Base-by-base conservation (phyloP, 2,329 filamentous ascomycete genomes). In the Metarhizium robertsii region DNA sequence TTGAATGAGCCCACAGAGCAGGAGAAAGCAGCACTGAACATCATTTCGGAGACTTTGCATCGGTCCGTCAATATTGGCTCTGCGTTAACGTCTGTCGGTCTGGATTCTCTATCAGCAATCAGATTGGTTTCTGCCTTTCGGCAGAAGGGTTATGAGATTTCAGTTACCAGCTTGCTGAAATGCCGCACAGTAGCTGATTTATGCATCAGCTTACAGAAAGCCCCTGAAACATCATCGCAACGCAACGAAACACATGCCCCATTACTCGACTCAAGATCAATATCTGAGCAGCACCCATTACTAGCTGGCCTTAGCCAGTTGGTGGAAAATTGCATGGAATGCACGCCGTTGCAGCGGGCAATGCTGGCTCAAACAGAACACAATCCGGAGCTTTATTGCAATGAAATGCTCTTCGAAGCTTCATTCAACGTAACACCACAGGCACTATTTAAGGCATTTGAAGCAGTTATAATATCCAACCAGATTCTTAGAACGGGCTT, bases 401-500 rank as follows among this genome's bases (percentile, higher is more conserved):
- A 96, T 62, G 85, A 85, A 74, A 73, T 94, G 11, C 80, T 87
- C 61, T 66, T 95, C 1, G 73, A 80, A n/a, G 70, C 88, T 11
- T 66, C 75, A 0, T 48, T 66, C 0, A 58, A 62, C 0, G 64
- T 74, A 36, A 61, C 64, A 1, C 40, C 66, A 2, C 60, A 72
- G 0, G 61, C 72, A 13, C 67, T 90, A 6, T 65, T 66, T 2
- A 62, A 69, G 1, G 79, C 80, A 8, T 73, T 92, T 30, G 55
- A 62, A 2, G 61, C 67, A 0, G 62, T 90, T 6, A 73, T 77
- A 7, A 56, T 71, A 6, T 61, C 67, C 1, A 91, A 92, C 62
- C 76, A 85, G 47, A 81, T 90, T 18, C 70, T 96, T 2, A 80
- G 90, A 13, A 85, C 88, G 7, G 89, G 89, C 0, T 96, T 96